phyloP scores from a whole-genome alignment of 345 rosid species.

The Syzygium oleosum region DNA sequence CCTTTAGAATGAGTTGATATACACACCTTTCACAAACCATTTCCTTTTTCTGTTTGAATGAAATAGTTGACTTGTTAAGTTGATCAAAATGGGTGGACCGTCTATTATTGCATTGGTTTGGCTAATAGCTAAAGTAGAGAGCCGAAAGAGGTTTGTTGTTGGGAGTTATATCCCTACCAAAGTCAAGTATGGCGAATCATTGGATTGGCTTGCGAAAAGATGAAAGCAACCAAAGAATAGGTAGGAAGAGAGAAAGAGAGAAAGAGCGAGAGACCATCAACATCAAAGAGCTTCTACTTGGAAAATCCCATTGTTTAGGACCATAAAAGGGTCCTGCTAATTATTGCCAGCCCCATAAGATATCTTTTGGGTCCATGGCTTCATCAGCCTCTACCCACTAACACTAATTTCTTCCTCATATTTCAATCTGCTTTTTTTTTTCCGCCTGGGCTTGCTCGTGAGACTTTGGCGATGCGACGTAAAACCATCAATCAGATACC shows the following conservation, averaged over 20 bases:
- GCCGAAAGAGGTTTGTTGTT: background rate
- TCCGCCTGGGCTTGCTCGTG: background rate
- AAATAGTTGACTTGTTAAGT: background rate
- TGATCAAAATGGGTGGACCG: background rate
- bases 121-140: background rate
- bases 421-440: background rate
- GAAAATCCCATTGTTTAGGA: slow-evolving; percentile 19
- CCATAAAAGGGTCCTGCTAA: slow-evolving; percentile 28
- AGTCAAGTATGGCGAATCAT: background rate
- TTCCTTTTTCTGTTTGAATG: background rate
- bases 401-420: background rate
- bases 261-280: slow-evolving; percentile 4
- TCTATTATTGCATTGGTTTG: background rate
- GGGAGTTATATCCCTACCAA: background rate
- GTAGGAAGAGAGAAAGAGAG: background rate
- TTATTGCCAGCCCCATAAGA: slow-evolving; percentile 14
- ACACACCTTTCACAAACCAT: background rate
- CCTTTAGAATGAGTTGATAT: background rate
- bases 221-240: background rate
- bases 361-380: background rate
- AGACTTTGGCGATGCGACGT: background rate
- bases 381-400: background rate
- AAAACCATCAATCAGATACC: background rate
- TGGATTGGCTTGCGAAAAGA: background rate
- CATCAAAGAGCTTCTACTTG: slow-evolving; percentile 18